Conservation (phyloP, 1,284 basidiomycete species). For the Inonotus hispidus region DNA sequence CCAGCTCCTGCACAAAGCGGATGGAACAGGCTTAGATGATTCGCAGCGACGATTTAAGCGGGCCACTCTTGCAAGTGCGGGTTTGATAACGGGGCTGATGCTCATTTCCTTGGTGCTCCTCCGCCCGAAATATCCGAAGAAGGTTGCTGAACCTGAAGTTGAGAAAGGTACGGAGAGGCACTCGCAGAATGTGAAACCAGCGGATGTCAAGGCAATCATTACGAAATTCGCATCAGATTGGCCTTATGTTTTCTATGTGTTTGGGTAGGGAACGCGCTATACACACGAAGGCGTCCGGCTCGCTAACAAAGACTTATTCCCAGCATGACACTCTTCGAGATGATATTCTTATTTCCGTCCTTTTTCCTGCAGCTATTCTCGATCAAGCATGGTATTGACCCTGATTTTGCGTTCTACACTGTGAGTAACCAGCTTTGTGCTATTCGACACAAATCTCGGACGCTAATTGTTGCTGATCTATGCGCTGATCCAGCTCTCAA, state of each 20-base stretch:
- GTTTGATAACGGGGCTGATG: conserved; percentile 25
- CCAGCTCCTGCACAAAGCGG: conserved; percentile 24
- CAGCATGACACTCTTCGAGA: background rate
- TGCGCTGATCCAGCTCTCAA: conserved; percentile 29
- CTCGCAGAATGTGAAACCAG: background rate
- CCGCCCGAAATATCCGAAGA: conserved; percentile 23
- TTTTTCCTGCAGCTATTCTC: background rate
- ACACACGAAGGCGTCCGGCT: too few species aligned
- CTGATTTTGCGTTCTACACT: background rate
- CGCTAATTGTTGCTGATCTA: background rate
- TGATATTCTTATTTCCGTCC: background rate
- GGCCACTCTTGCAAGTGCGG: conserved; percentile 27
- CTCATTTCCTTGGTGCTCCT: conserved; percentile 26
- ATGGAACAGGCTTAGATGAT: conserved; percentile 26
- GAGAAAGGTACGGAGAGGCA: background rate
- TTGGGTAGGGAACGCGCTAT: conserved; percentile 9
- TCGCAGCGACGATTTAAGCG: conserved; percentile 24
- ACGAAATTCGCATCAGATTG: conserved; percentile 14
- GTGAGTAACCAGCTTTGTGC: background rate
- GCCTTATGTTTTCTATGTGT: conserved; percentile 11
- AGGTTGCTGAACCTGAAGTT: background rate
- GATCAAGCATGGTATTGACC: background rate
- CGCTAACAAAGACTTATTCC: too few species aligned
- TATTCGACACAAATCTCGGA: background rate
- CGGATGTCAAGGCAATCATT: background rate